phyloP scores from a whole-genome alignment of 495 filamentous ascomycete genomes.

The Penicillium cosmopolitanum region DNA sequence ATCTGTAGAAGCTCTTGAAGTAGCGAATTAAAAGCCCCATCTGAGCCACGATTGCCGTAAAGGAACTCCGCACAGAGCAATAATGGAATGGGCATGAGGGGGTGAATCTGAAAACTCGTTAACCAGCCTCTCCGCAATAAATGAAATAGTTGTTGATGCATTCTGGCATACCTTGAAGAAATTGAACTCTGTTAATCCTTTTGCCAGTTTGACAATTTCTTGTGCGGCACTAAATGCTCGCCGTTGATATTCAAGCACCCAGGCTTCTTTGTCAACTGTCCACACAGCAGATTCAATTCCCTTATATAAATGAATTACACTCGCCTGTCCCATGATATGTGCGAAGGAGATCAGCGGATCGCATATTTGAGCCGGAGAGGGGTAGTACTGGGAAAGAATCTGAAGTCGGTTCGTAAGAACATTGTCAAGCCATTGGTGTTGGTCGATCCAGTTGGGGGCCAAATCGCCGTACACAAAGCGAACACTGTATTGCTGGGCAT shows the following conservation, averaged over 20 bases:
- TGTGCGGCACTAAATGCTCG: constrained; percentile 4
- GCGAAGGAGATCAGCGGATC: constrained; percentile 44
- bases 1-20: constrained; percentile 11
- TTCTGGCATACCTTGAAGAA: constrained; percentile 5
- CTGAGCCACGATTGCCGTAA: constrained; percentile 3
- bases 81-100: constrained; percentile 11
- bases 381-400: constrained; percentile 15
- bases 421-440: constrained; percentile 50
- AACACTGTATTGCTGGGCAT: constrained; percentile 41
- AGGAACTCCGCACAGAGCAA: constrained; percentile 1
- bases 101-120: constrained; percentile 16
- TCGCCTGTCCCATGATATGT: constrained; percentile 47
- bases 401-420: constrained; percentile 44
- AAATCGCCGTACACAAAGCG: constrained; percentile 37
- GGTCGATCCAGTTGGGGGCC: constrained; percentile 19
- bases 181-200: constrained; percentile 11
- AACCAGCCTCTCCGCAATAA: constrained; percentile 1
- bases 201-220: constrained; percentile 10
- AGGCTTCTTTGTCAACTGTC: constrained; percentile 4
- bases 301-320: constrained; percentile 44
- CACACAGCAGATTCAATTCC: constrained; percentile 7
- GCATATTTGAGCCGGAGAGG: constrained; percentile 22
- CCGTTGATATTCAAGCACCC: constrained; percentile 9
- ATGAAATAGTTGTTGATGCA: background rate
- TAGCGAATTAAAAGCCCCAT: constrained; percentile 6